Evolutionary conservation across 2,329 filamentous ascomycete species (phyloP).

Genomic region (Fusarium sacchari): DNA sequence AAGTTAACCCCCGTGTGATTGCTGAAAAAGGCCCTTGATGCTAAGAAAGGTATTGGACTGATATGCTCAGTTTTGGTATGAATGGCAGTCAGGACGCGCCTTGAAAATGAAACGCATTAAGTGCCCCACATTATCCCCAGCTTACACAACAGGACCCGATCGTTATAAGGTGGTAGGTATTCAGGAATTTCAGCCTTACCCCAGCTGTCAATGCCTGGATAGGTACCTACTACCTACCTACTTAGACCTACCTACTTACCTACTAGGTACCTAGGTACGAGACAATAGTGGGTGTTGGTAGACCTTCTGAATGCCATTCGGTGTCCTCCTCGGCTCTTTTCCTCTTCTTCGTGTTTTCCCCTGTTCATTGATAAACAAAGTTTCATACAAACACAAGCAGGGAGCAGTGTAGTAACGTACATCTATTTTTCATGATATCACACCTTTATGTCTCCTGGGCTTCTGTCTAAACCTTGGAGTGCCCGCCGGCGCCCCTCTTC

Average conservation of each 20-base stretch:
- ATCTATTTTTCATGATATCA: not conserved
- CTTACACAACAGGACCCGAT: not conserved
- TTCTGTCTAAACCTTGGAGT: not conserved
- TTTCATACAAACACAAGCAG: not conserved
- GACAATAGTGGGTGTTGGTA: not conserved
- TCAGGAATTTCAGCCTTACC: not conserved
- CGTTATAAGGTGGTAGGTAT: too few species aligned
- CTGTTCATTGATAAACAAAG: not conserved
- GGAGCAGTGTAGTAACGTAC: not conserved
- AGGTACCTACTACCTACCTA: too few species aligned
- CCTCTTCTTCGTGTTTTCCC: not conserved
- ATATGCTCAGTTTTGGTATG: not conserved
- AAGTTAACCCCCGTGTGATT: not conserved
- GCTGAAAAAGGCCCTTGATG: not conserved
- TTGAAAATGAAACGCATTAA: constrained; percentile 34
- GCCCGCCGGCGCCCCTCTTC: not conserved
- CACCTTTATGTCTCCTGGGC: not conserved
- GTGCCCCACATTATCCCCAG: constrained; percentile 21
- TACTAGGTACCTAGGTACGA: too few species aligned
- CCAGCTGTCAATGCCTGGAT: not conserved
- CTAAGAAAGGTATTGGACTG: not conserved
- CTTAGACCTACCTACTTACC: too few species aligned
- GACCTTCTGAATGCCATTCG: not conserved
- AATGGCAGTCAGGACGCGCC: constrained; percentile 30
- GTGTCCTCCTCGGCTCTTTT: not conserved